These are phyloP conservation scores for Globisporangium radiosum DNA, from an alignment of 352 stramenopile genomes.

Conservation along the genomic window DNA sequence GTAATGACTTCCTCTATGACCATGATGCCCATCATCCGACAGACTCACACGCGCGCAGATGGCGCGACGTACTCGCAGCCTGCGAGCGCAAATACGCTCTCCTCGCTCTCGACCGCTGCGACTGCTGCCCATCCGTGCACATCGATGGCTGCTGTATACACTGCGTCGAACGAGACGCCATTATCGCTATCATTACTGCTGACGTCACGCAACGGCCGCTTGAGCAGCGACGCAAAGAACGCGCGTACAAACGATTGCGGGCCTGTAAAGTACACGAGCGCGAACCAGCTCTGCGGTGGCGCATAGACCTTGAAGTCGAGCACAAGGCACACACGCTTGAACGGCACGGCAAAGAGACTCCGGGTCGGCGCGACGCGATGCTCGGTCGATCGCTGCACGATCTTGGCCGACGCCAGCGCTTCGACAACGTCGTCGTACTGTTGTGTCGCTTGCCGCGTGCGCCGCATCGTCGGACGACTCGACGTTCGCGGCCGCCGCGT, in stretches of 20 bases:
- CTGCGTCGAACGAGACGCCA: conserved; percentile 39
- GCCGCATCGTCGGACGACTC: neutral
- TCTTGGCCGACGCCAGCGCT: conserved; percentile 29
- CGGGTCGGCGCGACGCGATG: conserved; percentile 30
- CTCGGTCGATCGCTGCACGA: conserved; percentile 23
- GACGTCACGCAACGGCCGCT: conserved; percentile 37
- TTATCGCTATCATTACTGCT: neutral
- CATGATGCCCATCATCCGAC: neutral
- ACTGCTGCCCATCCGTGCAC: conserved; percentile 26
- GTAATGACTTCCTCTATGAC: too few species aligned
- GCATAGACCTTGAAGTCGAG: conserved; percentile 67
- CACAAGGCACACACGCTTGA: conserved; percentile 45
- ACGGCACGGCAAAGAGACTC: conserved; percentile 47
- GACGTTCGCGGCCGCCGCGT: neutral
- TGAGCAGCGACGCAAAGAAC: conserved; percentile 41
- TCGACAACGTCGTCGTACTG: conserved; percentile 29
- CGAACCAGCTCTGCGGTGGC: conserved; percentile 56
- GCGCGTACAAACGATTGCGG: conserved; percentile 41
- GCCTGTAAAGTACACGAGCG: conserved; percentile 70
- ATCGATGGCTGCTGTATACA: conserved; percentile 30
- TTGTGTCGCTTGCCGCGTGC: neutral
- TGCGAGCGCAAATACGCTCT: conserved; percentile 52
- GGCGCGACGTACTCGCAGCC: conserved; percentile 41
- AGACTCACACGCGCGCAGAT: neutral
- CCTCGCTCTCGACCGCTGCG: conserved; percentile 39